These are phyloP conservation scores for Citrus mangshanensis DNA, from an alignment of 345 rosid species.

Conservation along the genomic window DNA sequence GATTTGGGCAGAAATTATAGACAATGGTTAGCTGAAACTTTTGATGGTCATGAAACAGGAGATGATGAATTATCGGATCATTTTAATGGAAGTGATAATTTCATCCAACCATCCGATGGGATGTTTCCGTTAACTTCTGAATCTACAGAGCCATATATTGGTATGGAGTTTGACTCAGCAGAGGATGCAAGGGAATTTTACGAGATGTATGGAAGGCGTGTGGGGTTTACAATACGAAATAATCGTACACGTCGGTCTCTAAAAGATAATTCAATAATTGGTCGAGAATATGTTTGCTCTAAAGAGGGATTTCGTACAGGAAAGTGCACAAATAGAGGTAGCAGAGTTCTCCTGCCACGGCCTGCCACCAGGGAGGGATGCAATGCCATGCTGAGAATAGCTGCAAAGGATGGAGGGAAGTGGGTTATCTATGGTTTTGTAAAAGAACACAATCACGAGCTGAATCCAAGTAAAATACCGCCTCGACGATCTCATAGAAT, in stretches of 20 bases:
- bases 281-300: slow-evolving; percentile 43
- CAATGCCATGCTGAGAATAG: slow-evolving; percentile 41
- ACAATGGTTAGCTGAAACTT: slow-evolving; percentile 36
- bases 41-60: slow-evolving; percentile 32
- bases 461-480: slow-evolving; percentile 33
- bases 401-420: slow-evolving; percentile 35
- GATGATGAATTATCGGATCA: slow-evolving; percentile 36
- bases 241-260: slow-evolving; percentile 41
- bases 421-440: slow-evolving; percentile 41
- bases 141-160: slow-evolving; percentile 23
- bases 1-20: slow-evolving; percentile 25
- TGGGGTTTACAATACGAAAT: slow-evolving; percentile 39
- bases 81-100: slow-evolving; percentile 25
- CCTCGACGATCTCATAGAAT: slow-evolving; percentile 37
- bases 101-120: slow-evolving; percentile 15
- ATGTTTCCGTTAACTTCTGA: slow-evolving; percentile 18
- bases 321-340: slow-evolving; percentile 20
- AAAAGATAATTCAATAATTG: slow-evolving; percentile 41
- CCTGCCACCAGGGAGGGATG: slow-evolving; percentile 40
- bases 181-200: slow-evolving; percentile 46
- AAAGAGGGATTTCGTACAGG: slow-evolving; percentile 36
- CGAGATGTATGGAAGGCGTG: slow-evolving; percentile 36
- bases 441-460: slow-evolving; percentile 41
- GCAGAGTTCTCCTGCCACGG: slow-evolving; percentile 16
- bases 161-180: slow-evolving; percentile 38